These are phyloP conservation scores for Acer saccharum DNA, from an alignment of 345 rosid genomes.

Conservation along the genomic window DNA sequence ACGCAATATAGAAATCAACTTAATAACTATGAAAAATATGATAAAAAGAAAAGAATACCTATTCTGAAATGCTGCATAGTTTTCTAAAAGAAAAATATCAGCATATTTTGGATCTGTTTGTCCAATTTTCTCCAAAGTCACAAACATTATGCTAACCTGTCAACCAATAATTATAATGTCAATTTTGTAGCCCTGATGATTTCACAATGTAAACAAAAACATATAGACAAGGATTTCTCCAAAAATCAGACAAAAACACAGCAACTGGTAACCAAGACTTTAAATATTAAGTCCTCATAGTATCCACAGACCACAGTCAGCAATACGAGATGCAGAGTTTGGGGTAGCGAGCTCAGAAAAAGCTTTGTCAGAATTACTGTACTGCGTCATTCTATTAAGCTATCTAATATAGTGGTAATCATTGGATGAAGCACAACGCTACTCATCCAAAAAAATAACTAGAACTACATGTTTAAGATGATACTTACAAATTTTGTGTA, in stretches of 20 bases:
- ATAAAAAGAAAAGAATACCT: conserved; percentile 44
- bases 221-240: neutral
- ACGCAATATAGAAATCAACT: conserved; percentile 9
- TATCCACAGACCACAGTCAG: neutral
- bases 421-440: neutral
- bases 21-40: neutral
- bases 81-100: conserved; percentile 90
- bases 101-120: conserved; percentile 93
- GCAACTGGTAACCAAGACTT: neutral
- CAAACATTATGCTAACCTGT: conserved; percentile 97
- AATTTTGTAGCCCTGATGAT: neutral
- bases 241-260: neutral
- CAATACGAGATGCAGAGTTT: neutral
- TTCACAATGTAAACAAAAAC: neutral
- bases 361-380: conserved; percentile 8
- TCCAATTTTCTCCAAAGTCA: conserved; percentile 88
- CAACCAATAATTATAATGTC: conserved; percentile 30
- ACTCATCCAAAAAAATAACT: conserved; percentile 1
- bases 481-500: conserved; percentile 89
- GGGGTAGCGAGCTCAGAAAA: neutral
- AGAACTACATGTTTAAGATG: neutral
- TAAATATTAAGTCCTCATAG: neutral
- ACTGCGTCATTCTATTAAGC: conserved; percentile 2
- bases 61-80: conserved; percentile 97
- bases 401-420: neutral